These are phyloP conservation scores for Neofusicoccum parvum DNA, from an alignment of 2,329 filamentous ascomycete genomes.

Conservation along the genomic window DNA sequence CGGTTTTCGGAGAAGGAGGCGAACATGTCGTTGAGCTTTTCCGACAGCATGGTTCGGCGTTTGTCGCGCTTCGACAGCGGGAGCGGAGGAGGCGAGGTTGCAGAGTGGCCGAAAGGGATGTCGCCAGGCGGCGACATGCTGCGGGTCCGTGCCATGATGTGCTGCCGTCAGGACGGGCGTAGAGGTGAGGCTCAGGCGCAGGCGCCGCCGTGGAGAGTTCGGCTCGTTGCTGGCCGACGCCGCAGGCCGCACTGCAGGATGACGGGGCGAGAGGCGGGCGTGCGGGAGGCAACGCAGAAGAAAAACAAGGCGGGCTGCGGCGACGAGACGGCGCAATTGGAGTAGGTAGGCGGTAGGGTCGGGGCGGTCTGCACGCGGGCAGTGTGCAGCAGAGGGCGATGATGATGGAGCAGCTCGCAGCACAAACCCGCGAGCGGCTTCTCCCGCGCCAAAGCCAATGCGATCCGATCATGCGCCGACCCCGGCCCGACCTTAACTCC, in stretches of 20 bases:
- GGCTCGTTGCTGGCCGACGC: background rate
- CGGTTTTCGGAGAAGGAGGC: conserved; percentile 78
- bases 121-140: conserved; percentile 41
- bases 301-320: background rate
- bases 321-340: background rate
- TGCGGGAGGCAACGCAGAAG: background rate
- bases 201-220: background rate
- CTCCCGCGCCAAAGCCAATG: background rate
- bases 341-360: background rate
- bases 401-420: conserved; percentile 4
- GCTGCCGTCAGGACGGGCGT: background rate
- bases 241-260: background rate
- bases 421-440: background rate
- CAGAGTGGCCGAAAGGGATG: conserved; percentile 39
- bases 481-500: conserved; percentile 7
- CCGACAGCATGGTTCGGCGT: conserved; percentile 78
- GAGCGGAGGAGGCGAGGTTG: conserved; percentile 50
- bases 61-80: conserved; percentile 88
- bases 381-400: conserved; percentile 5
- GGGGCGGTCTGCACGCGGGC: conserved; percentile 9
- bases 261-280: background rate
- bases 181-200: background rate
- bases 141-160: conserved; percentile 40
- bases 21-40: conserved; percentile 75
- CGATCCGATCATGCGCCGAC: background rate